Evolutionary conservation across 768 basidiomycete species (phyloP).

Genomic region (Termitomyces sp.): DNA sequence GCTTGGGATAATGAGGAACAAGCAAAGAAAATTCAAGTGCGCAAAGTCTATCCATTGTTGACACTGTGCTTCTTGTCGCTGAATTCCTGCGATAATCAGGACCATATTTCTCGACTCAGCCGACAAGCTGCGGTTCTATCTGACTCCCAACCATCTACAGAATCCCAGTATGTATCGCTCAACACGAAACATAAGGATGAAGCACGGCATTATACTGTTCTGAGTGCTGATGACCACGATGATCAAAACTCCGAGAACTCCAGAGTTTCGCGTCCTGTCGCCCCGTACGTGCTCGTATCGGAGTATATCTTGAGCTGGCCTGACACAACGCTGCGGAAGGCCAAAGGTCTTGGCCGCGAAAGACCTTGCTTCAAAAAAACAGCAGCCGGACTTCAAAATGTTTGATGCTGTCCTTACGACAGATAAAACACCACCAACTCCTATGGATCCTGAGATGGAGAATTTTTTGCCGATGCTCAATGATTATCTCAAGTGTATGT

Average conservation of each 20-base stretch:
- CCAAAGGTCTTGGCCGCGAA: slow-evolving; percentile 52
- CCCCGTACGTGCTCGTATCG: slow-evolving; percentile 28
- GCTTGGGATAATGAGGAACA: slow-evolving; percentile 59
- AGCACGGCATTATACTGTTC: slow-evolving; percentile 47
- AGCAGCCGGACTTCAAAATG: slow-evolving; percentile 49
- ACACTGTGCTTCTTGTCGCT: background rate
- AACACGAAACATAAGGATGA: slow-evolving; percentile 26
- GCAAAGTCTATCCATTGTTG: slow-evolving; percentile 6
- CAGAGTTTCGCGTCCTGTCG: slow-evolving; percentile 23
- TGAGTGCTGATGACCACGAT: slow-evolving; percentile 24
- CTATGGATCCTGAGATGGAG: slow-evolving; percentile 58
- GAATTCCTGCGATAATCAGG: slow-evolving; percentile 27
- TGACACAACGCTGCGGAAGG: slow-evolving; percentile 23
- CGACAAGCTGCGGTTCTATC: slow-evolving; percentile 26
- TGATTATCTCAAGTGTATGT: slow-evolving; percentile 63
- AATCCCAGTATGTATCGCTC: slow-evolving; percentile 10
- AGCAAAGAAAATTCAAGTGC: slow-evolving; percentile 60
- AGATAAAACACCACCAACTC: slow-evolving; percentile 19
- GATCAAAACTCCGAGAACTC: slow-evolving; percentile 18
- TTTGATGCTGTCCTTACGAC: slow-evolving; percentile 62
- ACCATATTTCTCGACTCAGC: slow-evolving; percentile 50
- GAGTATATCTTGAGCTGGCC: background rate
- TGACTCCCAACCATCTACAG: slow-evolving; percentile 9
- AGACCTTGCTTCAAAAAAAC: slow-evolving; percentile 30
- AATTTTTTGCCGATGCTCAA: slow-evolving; percentile 75